Conservation (phyloP, 2,329 filamentous ascomycete species). For the Davidsoniella eucalypti region DNA sequence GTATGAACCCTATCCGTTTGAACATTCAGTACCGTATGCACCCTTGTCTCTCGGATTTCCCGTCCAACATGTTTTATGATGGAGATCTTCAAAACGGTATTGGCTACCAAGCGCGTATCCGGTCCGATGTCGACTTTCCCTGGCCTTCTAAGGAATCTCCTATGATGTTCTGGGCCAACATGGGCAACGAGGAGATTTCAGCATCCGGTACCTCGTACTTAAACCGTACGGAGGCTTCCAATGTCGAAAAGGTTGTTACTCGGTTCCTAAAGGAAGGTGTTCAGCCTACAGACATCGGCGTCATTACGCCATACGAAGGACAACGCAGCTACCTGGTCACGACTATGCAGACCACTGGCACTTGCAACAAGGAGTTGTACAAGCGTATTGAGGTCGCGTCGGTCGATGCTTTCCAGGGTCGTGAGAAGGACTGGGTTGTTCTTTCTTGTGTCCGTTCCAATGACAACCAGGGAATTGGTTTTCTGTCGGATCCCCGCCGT, state of each 20-base stretch:
- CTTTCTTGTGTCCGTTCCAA: constrained; percentile 96
- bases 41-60: constrained; percentile 89
- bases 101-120: constrained; percentile 71
- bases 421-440: constrained; percentile 98
- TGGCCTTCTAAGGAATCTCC: constrained; percentile 89
- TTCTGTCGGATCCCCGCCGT: constrained; percentile 92
- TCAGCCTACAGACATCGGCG: constrained; percentile 83
- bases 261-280: constrained; percentile 98
- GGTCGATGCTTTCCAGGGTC: constrained; percentile 94
- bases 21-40: constrained; percentile 99
- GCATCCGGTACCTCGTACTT: constrained; percentile 95
- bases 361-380: constrained; percentile 96
- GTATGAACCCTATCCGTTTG: constrained; percentile 74
- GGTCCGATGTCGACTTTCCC: constrained; percentile 90
- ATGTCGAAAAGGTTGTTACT: constrained; percentile 96
- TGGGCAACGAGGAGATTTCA: constrained; percentile 95
- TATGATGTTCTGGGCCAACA: constrained; percentile 99
- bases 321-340: constrained; percentile 97
- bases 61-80: constrained; percentile 99
- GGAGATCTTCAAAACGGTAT: constrained; percentile 94
- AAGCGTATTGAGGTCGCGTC: constrained; percentile 98
- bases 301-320: constrained; percentile 96
- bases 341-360: constrained; percentile 97
- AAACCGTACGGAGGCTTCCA: constrained; percentile 90
- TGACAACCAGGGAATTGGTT: constrained; percentile 96